Evolutionary conservation across 2,329 filamentous ascomycete genomes (phyloP).

Genomic region (Arthrobotrys pseudoclavata): DNA sequence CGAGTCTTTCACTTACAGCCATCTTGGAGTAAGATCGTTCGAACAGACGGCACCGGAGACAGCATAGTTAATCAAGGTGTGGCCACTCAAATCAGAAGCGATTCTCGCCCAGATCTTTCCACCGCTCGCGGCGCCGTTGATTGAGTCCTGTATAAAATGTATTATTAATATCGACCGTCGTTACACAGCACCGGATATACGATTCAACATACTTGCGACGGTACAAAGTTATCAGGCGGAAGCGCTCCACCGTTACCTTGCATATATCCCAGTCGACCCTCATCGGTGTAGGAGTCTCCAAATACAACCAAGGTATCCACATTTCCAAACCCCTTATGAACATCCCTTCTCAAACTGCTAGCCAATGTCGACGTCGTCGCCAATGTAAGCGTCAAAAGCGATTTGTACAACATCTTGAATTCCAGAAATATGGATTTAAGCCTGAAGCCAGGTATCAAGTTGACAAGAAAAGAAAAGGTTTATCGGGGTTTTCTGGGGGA

Average conservation of each 20-base stretch:
- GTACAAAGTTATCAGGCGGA: constrained; percentile 71
- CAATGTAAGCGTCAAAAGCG: constrained; percentile 48
- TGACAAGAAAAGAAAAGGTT: constrained; percentile 5
- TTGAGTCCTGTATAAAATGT: constrained; percentile 67
- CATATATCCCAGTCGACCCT: constrained; percentile 77
- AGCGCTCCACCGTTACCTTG: constrained; percentile 72
- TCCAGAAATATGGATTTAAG: background rate
- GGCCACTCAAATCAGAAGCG: constrained; percentile 73
- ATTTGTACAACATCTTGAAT: constrained; percentile 55
- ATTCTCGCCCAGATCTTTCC: constrained; percentile 79
- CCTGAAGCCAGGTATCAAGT: background rate
- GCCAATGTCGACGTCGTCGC: constrained; percentile 46
- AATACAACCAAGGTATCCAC: constrained; percentile 53
- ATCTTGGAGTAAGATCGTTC: constrained; percentile 75
- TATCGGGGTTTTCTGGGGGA: constrained; percentile 6
- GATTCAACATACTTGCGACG: constrained; percentile 45
- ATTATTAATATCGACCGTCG: background rate
- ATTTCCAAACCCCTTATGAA: constrained; percentile 55
- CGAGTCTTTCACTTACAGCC: constrained; percentile 39
- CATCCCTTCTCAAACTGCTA: constrained; percentile 44
- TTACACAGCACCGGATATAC: constrained; percentile 2
- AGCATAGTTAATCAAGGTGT: constrained; percentile 77
- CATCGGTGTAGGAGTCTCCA: constrained; percentile 75
- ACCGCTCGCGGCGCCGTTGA: constrained; percentile 73
- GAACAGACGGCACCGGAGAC: constrained; percentile 80